These are phyloP conservation scores for Magnusiomyces paraingens DNA, from an alignment of 1,139 yeast genomes.

Conservation along the genomic window DNA sequence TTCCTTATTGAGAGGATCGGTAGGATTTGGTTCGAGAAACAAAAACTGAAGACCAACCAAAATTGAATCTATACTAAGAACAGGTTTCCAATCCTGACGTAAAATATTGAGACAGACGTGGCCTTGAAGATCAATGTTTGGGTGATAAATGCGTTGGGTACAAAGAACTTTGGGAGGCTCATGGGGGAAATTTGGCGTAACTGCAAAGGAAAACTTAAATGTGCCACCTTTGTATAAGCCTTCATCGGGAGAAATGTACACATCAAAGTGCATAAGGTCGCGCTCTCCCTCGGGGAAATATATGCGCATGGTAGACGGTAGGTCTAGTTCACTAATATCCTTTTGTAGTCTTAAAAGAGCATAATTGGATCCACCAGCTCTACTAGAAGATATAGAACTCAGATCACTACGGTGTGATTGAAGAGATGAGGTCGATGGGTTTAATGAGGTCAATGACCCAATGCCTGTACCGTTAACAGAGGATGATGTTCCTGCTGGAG, in stretches of 20 bases:
- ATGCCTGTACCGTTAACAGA: constrained; percentile 33
- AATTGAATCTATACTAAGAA: constrained; percentile 63
- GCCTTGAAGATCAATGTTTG: constrained; percentile 86
- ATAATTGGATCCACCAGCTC: background rate
- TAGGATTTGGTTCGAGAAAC: constrained; percentile 84
- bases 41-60: constrained; percentile 80
- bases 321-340: constrained; percentile 62
- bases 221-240: constrained; percentile 71
- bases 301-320: constrained; percentile 58
- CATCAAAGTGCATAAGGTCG: constrained; percentile 54
- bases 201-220: constrained; percentile 58
- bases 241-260: constrained; percentile 63
- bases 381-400: background rate
- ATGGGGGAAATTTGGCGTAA: constrained; percentile 76
- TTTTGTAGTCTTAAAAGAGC: constrained; percentile 42
- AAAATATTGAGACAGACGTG: constrained; percentile 86
- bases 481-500: background rate
- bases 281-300: constrained; percentile 46
- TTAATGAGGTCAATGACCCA: background rate
- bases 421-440: background rate
- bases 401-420: background rate
- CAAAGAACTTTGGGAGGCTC: constrained; percentile 87
- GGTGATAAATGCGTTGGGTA: constrained; percentile 73
- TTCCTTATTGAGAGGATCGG: constrained; percentile 84
- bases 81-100: constrained; percentile 97